Percentiles rank a stretch among this genome's conserved stretches.
phyloP scores from a whole-genome alignment of 345 rosid species.

The Gossypium australe region DNA sequence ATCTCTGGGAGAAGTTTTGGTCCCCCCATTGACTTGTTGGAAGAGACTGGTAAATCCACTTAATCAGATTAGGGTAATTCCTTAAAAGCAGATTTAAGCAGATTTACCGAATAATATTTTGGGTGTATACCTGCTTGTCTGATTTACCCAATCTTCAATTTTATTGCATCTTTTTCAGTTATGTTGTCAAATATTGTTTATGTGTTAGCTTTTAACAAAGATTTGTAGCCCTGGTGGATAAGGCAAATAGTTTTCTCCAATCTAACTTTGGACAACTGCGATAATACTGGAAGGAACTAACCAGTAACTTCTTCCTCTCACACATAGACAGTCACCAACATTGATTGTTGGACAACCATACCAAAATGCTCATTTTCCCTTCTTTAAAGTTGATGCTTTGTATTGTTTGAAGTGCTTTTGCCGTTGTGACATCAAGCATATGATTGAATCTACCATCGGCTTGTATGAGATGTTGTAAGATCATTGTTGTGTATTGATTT shows the following conservation, averaged over 20 bases:
- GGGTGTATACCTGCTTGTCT: not conserved
- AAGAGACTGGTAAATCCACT: conserved; percentile 6
- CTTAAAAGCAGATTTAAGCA: not conserved
- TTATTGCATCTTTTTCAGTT: not conserved
- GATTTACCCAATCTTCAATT: not conserved
- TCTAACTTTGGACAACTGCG: not conserved
- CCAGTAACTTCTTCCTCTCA: not conserved
- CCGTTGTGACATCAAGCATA: conserved; percentile 2
- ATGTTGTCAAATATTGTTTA: not conserved
- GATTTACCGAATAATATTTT: not conserved
- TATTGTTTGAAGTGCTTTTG: not conserved
- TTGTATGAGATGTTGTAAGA: not conserved
- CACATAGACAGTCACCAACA: not conserved
- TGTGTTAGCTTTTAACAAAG: not conserved
- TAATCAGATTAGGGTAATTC: not conserved
- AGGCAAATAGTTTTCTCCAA: not conserved
- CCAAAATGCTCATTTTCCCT: not conserved
- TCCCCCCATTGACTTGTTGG: conserved; percentile 6
- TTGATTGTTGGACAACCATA: not conserved
- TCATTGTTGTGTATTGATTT: not conserved
- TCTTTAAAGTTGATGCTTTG: not conserved
- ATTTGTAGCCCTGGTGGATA: not conserved
- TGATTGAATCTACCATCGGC: conserved; percentile 1
- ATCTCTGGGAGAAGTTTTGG: conserved; percentile 9
- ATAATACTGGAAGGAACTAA: conserved; percentile 1